Percentiles rank a stretch among this genome's conserved stretches.
Evolutionary conservation across 2,329 filamentous ascomycete genomes (phyloP).

Genomic region (Orbilia brochopaga): DNA sequence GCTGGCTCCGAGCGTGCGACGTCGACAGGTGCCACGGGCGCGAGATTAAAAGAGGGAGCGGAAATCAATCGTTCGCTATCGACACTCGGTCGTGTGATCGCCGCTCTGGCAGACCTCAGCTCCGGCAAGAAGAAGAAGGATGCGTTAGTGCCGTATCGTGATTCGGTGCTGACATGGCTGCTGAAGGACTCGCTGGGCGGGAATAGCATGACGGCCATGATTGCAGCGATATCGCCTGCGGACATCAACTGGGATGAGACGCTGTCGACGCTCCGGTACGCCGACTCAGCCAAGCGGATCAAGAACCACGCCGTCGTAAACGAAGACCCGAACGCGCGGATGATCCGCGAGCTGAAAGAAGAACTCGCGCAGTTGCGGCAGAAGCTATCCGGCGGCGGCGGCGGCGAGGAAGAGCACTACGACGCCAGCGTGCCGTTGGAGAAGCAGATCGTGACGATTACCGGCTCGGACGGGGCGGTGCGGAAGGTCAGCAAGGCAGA

Average conservation of each 20-base stretch:
- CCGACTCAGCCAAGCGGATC: conserved; percentile 96
- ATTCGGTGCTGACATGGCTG: conserved; percentile 94
- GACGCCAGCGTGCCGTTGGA: conserved; percentile 90
- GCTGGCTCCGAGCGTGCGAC: conserved; percentile 95
- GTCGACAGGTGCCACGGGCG: conserved; percentile 95
- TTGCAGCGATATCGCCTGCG: conserved; percentile 95
- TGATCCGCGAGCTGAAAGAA: conserved; percentile 98
- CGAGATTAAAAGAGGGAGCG: conserved; percentile 92
- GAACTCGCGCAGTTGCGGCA: conserved; percentile 83
- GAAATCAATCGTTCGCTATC: conserved; percentile 98
- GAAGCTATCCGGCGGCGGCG: conserved; percentile 72
- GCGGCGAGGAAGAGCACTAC: conserved; percentile 78
- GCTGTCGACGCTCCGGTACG: conserved; percentile 90
- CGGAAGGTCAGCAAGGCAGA: conserved; percentile 98
- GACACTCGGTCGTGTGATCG: conserved; percentile 95
- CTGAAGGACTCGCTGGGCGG: conserved; percentile 95
- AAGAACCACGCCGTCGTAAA: conserved; percentile 99
- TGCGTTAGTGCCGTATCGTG: conserved; percentile 88
- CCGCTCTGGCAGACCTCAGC: conserved; percentile 87
- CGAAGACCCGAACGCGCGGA: conserved; percentile 96
- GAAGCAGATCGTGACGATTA: conserved; percentile 95
- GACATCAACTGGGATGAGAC: conserved; percentile 99
- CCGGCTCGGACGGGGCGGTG: conserved; percentile 78
- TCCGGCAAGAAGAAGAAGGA: conserved; percentile 76
- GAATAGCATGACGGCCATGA: conserved; percentile 99